phyloP scores from a whole-genome alignment of 2,329 filamentous ascomycete genomes.

The Phyllosticta citriasiana region DNA sequence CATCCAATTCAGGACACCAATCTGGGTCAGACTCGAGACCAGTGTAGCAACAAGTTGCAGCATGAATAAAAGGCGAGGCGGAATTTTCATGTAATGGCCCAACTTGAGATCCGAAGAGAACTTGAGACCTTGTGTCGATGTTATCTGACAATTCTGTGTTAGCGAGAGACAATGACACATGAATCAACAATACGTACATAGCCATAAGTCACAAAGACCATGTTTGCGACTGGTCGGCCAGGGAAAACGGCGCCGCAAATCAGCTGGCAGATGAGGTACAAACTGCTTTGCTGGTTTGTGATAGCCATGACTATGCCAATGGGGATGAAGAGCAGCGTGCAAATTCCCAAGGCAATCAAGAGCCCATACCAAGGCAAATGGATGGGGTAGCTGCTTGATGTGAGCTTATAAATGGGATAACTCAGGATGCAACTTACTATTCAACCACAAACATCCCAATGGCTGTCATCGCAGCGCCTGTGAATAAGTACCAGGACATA shows the following conservation, averaged over 20 bases:
- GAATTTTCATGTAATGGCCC: constrained; percentile 82
- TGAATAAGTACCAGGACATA: constrained; percentile 68
- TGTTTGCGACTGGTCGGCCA: constrained; percentile 77
- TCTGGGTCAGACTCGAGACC: constrained; percentile 70
- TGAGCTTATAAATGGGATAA: constrained; percentile 9
- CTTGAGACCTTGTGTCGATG: constrained; percentile 78
- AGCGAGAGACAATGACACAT: not conserved
- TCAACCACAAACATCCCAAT: constrained; percentile 78
- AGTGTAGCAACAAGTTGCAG: constrained; percentile 68
- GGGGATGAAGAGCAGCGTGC: constrained; percentile 74
- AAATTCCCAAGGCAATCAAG: constrained; percentile 66
- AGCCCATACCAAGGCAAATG: constrained; percentile 82
- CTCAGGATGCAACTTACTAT: constrained; percentile 47
- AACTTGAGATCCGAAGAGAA: constrained; percentile 82
- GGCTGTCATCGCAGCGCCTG: constrained; percentile 64
- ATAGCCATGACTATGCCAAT: constrained; percentile 91
- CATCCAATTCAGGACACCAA: constrained; percentile 84
- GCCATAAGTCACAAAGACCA: constrained; percentile 87
- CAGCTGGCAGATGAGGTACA: constrained; percentile 78
- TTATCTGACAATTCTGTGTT: constrained; percentile 42
- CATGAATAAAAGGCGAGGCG: constrained; percentile 66
- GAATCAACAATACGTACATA: constrained; percentile 38
- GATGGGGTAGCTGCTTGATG: constrained; percentile 44
- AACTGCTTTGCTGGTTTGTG: constrained; percentile 79
- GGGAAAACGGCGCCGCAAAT: constrained; percentile 76